Evolutionary conservation across 2,329 filamentous ascomycete genomes (phyloP).

Genomic region (Delphinella strobiligena): DNA sequence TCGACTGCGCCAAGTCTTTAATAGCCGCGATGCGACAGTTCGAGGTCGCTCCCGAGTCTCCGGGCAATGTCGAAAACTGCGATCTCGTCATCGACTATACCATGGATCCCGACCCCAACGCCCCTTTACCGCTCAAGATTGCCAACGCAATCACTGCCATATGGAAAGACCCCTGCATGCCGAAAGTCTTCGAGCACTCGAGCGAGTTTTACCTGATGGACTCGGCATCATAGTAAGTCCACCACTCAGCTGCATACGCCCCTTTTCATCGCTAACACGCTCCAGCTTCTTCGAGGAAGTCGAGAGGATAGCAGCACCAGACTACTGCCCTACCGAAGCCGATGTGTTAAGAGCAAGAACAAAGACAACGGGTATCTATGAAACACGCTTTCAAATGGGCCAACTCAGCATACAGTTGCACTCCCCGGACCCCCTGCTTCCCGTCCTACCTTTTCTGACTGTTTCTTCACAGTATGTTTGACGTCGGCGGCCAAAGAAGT

Average conservation of each 20-base stretch:
- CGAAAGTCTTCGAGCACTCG: slow-evolving; percentile 77
- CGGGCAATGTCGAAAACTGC: slow-evolving; percentile 60
- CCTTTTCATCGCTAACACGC: slow-evolving; percentile 9
- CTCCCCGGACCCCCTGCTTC: too few relatives aligned
- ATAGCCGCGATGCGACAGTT: slow-evolving; percentile 89
- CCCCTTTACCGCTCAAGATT: slow-evolving; percentile 67
- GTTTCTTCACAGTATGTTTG: slow-evolving; percentile 69
- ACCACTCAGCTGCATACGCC: neutral
- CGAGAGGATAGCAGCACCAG: slow-evolving; percentile 64
- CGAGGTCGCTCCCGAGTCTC: slow-evolving; percentile 63
- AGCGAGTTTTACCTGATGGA: slow-evolving; percentile 99
- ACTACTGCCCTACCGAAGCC: slow-evolving; percentile 87
- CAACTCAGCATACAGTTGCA: slow-evolving; percentile 99
- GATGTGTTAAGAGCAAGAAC: slow-evolving; percentile 92
- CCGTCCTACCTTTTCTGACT: too few relatives aligned
- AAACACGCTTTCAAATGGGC: slow-evolving; percentile 97
- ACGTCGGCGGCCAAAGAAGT: slow-evolving; percentile 91
- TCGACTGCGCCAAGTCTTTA: slow-evolving; percentile 91
- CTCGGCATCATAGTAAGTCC: slow-evolving; percentile 84
- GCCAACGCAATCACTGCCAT: slow-evolving; percentile 73
- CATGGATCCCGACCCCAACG: slow-evolving; percentile 80
- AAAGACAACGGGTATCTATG: slow-evolving; percentile 98
- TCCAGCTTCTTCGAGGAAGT: slow-evolving; percentile 91
- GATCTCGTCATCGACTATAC: slow-evolving; percentile 78
- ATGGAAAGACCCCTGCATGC: slow-evolving; percentile 80